Evolutionary conservation across 192 early-diverging fungal species (phyloP).

Genomic region (Backusella psychrophila): DNA sequence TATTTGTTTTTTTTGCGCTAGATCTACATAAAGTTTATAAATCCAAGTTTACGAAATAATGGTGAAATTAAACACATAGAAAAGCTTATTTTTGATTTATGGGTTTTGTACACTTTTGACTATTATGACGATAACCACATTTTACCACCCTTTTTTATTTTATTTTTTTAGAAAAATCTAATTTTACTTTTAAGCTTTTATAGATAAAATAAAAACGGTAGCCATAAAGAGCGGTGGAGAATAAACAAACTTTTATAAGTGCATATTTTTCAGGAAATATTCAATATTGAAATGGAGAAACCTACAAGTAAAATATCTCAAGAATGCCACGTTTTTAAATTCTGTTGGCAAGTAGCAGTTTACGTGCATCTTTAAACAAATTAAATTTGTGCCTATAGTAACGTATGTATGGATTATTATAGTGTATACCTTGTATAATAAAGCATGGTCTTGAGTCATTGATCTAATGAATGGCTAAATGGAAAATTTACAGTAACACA

Average conservation of each 20-base stretch:
- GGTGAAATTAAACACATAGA: background rate
- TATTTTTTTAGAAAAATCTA: no score
- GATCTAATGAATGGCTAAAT: background rate
- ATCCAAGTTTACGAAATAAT: background rate
- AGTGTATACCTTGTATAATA: background rate
- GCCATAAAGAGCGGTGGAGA: no score
- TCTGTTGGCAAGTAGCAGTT: background rate
- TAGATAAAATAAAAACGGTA: no score
- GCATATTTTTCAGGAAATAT: no score
- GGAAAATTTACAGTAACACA: background rate
- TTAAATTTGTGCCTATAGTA: no score
- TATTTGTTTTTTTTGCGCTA: background rate
- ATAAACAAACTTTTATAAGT: no score
- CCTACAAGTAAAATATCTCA: no score
- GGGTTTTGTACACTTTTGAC: background rate
- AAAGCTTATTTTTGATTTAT: background rate
- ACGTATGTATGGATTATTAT: no score
- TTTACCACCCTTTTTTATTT: no score
- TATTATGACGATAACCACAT: no score
- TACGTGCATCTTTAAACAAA: background rate
- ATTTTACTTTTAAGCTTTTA: no score
- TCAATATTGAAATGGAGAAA: no score
- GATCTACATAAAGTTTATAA: background rate
- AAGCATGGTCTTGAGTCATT: background rate
- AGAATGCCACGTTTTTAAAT: background rate